A percentile compares a stretch with the other conserved stretches of the same genome.
Conservation (phyloP, 1,139 yeast species). For the Candida tunisiensis region DNA sequence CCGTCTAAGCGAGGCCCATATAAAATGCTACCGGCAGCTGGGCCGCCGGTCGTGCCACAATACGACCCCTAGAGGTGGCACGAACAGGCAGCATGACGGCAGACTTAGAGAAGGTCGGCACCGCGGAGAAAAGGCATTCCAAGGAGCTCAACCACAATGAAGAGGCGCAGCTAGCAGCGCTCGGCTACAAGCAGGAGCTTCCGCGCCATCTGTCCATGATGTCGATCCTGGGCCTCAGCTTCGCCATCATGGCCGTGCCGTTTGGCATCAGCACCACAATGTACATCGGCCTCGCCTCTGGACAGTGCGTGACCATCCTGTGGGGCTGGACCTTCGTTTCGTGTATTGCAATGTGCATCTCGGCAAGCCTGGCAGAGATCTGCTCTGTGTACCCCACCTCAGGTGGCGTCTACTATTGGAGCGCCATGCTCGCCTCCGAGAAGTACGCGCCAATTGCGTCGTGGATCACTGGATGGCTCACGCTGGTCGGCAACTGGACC, state of each 20-base stretch:
- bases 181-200: conserved; percentile 14
- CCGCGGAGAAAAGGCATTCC: too few species aligned
- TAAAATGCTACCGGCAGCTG: too few species aligned
- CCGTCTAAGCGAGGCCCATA: too few species aligned
- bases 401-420: conserved; percentile 44
- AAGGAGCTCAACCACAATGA: too few species aligned
- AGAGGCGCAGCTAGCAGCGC: conserved; percentile 12
- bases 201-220: conserved; percentile 29
- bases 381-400: conserved; percentile 60
- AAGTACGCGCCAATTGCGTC: conserved; percentile 10
- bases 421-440: conserved; percentile 7
- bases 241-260: conserved; percentile 10
- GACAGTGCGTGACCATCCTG: conserved; percentile 9
- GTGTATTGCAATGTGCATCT: conserved; percentile 31
- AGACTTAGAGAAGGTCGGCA: too few species aligned
- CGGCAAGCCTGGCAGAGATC: conserved; percentile 48
- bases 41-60: too few species aligned
- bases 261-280: conserved; percentile 11
- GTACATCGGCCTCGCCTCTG: conserved; percentile 8
- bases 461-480: conserved; percentile 31
- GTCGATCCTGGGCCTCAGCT: conserved; percentile 10
- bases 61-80: too few species aligned
- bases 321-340: conserved; percentile 11
- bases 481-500: conserved; percentile 26
- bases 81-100: too few species aligned